Percentiles rank a stretch among this genome's conserved stretches.
phyloP scores from a whole-genome alignment of 192 early-diverging fungal species.

The Backusella westeae region DNA sequence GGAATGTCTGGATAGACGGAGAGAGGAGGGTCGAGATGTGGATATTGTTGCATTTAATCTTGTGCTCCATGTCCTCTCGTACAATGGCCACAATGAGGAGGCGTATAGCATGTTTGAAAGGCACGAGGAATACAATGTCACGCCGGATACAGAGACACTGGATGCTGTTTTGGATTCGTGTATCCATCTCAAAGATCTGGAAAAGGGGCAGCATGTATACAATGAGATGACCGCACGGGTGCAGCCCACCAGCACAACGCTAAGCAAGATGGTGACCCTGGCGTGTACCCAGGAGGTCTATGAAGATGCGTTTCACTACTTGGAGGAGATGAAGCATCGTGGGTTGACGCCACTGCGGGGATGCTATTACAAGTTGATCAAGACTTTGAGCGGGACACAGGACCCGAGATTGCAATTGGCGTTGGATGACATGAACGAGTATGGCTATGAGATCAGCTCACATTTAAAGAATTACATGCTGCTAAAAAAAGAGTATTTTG shows the following conservation, averaged over 20 bases:
- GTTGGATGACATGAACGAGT: constrained; percentile 61
- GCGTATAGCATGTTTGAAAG: constrained; percentile 41
- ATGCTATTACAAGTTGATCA: constrained; percentile 53
- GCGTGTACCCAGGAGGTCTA: constrained; percentile 56
- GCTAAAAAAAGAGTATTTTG: neutral
- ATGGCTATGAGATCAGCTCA: constrained; percentile 39
- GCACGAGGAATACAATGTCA: constrained; percentile 27
- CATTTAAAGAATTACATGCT: constrained; percentile 16
- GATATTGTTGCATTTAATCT: constrained; percentile 60
- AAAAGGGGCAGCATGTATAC: constrained; percentile 46
- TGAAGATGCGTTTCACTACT: constrained; percentile 69
- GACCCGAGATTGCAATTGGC: constrained; percentile 59
- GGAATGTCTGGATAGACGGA: constrained; percentile 34
- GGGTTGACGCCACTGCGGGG: constrained; percentile 52
- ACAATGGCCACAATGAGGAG: constrained; percentile 33
- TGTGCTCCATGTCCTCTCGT: constrained; percentile 48
- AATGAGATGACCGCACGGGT: constrained; percentile 34
- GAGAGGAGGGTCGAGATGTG: constrained; percentile 35
- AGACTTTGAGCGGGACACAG: constrained; percentile 50
- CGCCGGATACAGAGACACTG: constrained; percentile 49
- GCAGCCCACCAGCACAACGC: constrained; percentile 40
- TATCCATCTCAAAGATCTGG: constrained; percentile 38
- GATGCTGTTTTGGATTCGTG: constrained; percentile 54
- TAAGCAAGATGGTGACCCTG: constrained; percentile 56
- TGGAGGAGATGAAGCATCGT: constrained; percentile 66